These are phyloP conservation scores for Penicillium chermesinum DNA, from an alignment of 495 filamentous ascomycete species.

Conservation along the genomic window DNA sequence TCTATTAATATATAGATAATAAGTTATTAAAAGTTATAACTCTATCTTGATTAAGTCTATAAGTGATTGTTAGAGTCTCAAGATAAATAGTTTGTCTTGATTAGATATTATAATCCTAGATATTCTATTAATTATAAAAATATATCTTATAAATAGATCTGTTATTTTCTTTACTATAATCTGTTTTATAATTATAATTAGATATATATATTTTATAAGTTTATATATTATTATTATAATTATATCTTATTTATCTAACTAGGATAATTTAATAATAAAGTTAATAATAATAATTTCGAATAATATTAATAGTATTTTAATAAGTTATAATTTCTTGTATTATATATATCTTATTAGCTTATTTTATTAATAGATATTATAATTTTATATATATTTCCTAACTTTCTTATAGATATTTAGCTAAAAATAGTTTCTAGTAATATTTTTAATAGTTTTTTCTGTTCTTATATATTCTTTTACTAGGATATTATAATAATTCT, in stretches of 20 bases:
- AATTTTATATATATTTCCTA: background rate
- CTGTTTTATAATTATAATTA: background rate
- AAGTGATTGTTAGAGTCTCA: slow-evolving; percentile 1
- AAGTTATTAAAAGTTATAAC: slow-evolving; percentile 4
- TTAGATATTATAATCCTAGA: background rate
- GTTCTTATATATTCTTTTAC: background rate
- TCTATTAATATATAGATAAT: slow-evolving; percentile 8
- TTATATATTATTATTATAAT: background rate
- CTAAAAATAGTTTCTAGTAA: background rate
- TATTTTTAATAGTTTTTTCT: background rate
- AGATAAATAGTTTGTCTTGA: slow-evolving; percentile 3
- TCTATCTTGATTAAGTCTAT: slow-evolving; percentile 1
- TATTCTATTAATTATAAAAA: background rate
- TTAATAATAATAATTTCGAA: background rate
- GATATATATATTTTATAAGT: background rate
- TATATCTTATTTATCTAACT: background rate
- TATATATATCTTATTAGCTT: background rate
- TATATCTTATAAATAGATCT: background rate
- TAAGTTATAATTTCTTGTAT: background rate
- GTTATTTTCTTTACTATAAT: background rate
- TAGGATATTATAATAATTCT: background rate
- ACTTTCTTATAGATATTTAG: background rate
- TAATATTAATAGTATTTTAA: background rate
- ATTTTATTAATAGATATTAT: background rate
- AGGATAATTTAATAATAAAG: background rate